phyloP scores from a whole-genome alignment of 108 stramenopile species.

The Aurantiochytrium sp. region DNA sequence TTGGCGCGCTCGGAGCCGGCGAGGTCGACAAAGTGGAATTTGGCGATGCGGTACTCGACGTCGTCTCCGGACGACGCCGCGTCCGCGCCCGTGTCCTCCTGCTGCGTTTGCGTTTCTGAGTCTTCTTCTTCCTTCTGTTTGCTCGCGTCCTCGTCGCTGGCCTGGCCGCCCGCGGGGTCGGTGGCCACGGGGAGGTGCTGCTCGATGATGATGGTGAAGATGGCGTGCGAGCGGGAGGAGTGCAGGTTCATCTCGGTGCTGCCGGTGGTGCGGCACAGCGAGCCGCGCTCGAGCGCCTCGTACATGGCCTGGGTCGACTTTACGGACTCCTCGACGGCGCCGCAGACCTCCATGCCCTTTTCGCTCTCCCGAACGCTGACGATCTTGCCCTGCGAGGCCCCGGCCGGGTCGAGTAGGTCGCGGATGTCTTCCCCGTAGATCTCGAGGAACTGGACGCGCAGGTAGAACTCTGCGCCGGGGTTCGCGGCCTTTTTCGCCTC shows the following conservation, averaged over 20 bases:
- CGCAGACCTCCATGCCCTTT: constrained; percentile 48
- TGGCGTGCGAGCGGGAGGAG: constrained; percentile 55
- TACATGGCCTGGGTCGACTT: constrained; percentile 46
- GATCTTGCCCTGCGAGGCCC: constrained; percentile 6
- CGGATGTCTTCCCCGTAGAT: constrained; percentile 59
- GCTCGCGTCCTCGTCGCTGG: not conserved
- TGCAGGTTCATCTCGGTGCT: constrained; percentile 55
- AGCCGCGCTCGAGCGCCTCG: constrained; percentile 51
- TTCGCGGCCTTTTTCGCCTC: constrained; percentile 17
- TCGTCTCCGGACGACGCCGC: constrained; percentile 47
- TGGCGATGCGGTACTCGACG: constrained; percentile 48
- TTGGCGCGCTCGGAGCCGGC: constrained; percentile 83
- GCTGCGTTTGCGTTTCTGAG: too few species aligned
- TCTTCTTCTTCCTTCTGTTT: not conserved
- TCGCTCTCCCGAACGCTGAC: constrained; percentile 49
- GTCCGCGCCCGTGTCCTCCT: too few species aligned
- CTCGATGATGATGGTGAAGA: constrained; percentile 57
- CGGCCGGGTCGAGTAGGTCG: constrained; percentile 54
- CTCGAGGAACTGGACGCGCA: constrained; percentile 56
- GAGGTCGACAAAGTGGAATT: constrained; percentile 58
- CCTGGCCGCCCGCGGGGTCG: not conserved
- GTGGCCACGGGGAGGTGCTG: constrained; percentile 42
- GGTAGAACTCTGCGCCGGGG: constrained; percentile 30
- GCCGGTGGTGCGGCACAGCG: constrained; percentile 50
- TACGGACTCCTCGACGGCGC: constrained; percentile 53